Evolutionary conservation across 2,329 filamentous ascomycete genomes (phyloP).

Genomic region (Albifimbria verrucaria): DNA sequence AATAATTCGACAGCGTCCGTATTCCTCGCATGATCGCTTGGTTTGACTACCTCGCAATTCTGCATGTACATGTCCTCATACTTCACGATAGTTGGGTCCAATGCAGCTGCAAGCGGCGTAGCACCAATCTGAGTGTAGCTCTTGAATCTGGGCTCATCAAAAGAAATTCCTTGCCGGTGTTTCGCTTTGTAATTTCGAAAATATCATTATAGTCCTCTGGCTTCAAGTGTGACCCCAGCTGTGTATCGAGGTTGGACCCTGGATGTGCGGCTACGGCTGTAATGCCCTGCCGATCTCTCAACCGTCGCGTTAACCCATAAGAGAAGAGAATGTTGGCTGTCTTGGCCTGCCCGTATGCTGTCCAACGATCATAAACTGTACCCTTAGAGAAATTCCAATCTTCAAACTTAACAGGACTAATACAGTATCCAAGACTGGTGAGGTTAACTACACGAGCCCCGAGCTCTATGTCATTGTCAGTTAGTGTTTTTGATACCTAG

Average conservation of each 20-base stretch:
- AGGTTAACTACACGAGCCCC: conserved; percentile 41
- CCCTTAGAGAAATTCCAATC: conserved; percentile 38
- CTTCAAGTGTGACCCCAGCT: neutral
- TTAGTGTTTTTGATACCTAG: too few relatives aligned
- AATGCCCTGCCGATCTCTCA: conserved; percentile 5
- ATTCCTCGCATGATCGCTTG: neutral
- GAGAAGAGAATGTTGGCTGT: conserved; percentile 25
- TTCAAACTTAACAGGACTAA: conserved; percentile 37
- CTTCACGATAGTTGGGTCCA: neutral
- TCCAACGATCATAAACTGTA: conserved; percentile 11
- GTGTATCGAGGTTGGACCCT: neutral
- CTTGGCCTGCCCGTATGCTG: conserved; percentile 25
- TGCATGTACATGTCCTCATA: neutral
- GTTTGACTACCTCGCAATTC: neutral
- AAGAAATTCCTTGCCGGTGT: neutral
- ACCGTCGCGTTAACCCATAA: conserved; percentile 9
- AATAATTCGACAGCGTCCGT: neutral
- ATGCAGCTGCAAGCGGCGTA: neutral
- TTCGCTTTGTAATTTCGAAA: neutral
- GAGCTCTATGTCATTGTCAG: too few relatives aligned
- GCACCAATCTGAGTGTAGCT: neutral
- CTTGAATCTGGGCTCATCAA: neutral
- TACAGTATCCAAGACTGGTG: conserved; percentile 38
- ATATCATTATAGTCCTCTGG: neutral
- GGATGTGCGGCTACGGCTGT: neutral